phyloP scores from a whole-genome alignment of 2,329 filamentous ascomycete genomes.

The Phyllosticta citribraziliensis region DNA sequence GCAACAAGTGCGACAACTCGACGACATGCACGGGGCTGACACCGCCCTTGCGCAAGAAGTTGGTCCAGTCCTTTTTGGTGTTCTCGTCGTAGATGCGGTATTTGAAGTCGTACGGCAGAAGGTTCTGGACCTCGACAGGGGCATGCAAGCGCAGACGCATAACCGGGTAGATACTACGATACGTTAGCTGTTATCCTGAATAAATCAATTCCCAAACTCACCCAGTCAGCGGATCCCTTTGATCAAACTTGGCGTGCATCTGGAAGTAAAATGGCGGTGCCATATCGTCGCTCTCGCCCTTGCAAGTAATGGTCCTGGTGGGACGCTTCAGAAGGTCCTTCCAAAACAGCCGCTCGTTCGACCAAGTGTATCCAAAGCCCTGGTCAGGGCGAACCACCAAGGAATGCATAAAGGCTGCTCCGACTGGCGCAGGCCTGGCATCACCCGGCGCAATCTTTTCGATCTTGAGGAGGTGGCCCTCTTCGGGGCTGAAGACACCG shows the following conservation, averaged over 20 bases:
- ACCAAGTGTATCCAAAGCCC: constrained; percentile 95
- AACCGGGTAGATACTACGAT: constrained; percentile 69
- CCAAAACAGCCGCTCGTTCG: constrained; percentile 83
- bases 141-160: constrained; percentile 90
- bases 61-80: constrained; percentile 97
- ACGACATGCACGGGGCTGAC: constrained; percentile 96
- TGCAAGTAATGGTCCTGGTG: constrained; percentile 79
- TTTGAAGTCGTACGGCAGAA: constrained; percentile 96
- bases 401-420: constrained; percentile 81
- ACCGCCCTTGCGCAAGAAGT: constrained; percentile 92
- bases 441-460: constrained; percentile 95
- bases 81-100: constrained; percentile 99
- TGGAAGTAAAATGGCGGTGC: constrained; percentile 91
- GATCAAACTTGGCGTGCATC: constrained; percentile 77
- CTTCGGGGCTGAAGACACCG: constrained; percentile 77
- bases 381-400: constrained; percentile 84
- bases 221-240: constrained; percentile 69
- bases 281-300: constrained; percentile 69
- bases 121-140: constrained; percentile 86
- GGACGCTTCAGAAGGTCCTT: constrained; percentile 77
- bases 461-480: constrained; percentile 89
- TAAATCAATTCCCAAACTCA: constrained; percentile 31
- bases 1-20: constrained; percentile 82
- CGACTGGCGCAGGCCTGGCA: constrained; percentile 79
- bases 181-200: constrained; percentile 20